Base-by-base conservation (phyloP, 805 yeast genomes). In the Zygosaccharomyces bisporus region DNA sequence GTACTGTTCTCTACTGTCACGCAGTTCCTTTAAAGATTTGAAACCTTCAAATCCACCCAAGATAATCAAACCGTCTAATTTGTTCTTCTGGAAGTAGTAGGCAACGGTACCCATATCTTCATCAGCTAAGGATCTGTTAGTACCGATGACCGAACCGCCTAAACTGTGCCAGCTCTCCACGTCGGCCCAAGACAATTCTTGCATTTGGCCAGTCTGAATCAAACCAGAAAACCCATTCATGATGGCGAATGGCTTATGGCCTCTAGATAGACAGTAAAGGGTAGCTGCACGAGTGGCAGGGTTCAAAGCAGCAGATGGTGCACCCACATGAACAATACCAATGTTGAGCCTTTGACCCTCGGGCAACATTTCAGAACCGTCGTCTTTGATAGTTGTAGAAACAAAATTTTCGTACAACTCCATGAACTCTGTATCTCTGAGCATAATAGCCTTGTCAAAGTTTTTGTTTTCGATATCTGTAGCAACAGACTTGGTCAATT, bases 11-110 rank as follows among this genome's bases (percentile, higher is more conserved):
- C 96, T 79, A 24, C 93, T 88, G 54, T 75, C 74, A 55, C 86
- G 84, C 53, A 93, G 76, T 71, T 89, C 86, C 57, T 86, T 80
- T 55, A 93, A 75, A 1, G 97, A 80, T 8, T 75, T 75, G 74
- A 82, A 93, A n/a, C 96, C 98, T 73, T 93, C 99, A 61, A 90
- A 93, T 0, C 99, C 99, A 55, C 99, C 99, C 49, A 93, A 81
- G 46, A 93, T 75, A 49, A 93, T 77, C 52, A 91, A 75, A 32
- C 98, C 99, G 61, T 93, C 93, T 61, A 93, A 80, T 45, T 77
- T 71, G 66, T 81, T 83, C 68, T 88, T 88, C 65, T 91, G 95
- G 75, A 93, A 83, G 66, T 90, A 86, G 70, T 80, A 91, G 2
- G 99, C 96, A 56, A 90, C 81, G 63, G 88, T 78, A 41, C 99